Evolutionary conservation across 1,139 yeast genomes (phyloP).

Genomic region (Hemisphaericaspora xylofermentans): DNA sequence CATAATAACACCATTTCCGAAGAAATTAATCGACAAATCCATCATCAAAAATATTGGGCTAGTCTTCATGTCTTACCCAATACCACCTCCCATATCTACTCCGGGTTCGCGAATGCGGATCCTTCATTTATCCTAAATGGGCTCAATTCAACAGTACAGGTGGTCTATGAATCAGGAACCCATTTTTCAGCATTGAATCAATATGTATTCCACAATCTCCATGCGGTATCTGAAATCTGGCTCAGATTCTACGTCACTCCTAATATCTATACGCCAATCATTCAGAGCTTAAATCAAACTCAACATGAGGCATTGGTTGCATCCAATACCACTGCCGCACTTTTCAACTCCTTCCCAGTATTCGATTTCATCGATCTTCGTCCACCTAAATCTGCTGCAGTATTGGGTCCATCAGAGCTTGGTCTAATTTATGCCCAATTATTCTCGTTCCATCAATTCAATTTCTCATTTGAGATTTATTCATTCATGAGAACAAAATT

Average conservation of each 20-base stretch:
- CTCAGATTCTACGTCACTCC: slow-evolving; percentile 21
- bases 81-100: slow-evolving; percentile 36
- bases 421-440: slow-evolving; percentile 35
- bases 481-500: slow-evolving; percentile 26
- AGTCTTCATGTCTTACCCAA: slow-evolving; percentile 47
- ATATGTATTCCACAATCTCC: slow-evolving; percentile 40
- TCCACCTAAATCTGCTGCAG: slow-evolving; percentile 22
- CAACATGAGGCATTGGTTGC: slow-evolving; percentile 16
- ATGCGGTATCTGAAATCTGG: slow-evolving; percentile 29
- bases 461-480: slow-evolving; percentile 25
- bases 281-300: slow-evolving; percentile 11
- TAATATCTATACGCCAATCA: slow-evolving; percentile 22
- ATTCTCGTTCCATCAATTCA: slow-evolving; percentile 35
- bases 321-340: slow-evolving; percentile 17
- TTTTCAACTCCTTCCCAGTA: slow-evolving; percentile 23
- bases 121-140: slow-evolving; percentile 18
- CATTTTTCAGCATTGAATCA: slow-evolving; percentile 46
- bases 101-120: slow-evolving; percentile 28
- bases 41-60: slow-evolving; percentile 54
- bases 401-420: slow-evolving; percentile 34
- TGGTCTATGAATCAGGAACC: slow-evolving; percentile 52
- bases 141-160: slow-evolving; percentile 26
- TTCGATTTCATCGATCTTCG: slow-evolving; percentile 22
- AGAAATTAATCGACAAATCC: slow-evolving; percentile 38
- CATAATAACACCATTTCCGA: slow-evolving; percentile 33